A percentile compares a stretch with the other conserved stretches of the same genome.
Conservation (phyloP, 768 basidiomycete genomes). For the Phaffia tasmanica region DNA sequence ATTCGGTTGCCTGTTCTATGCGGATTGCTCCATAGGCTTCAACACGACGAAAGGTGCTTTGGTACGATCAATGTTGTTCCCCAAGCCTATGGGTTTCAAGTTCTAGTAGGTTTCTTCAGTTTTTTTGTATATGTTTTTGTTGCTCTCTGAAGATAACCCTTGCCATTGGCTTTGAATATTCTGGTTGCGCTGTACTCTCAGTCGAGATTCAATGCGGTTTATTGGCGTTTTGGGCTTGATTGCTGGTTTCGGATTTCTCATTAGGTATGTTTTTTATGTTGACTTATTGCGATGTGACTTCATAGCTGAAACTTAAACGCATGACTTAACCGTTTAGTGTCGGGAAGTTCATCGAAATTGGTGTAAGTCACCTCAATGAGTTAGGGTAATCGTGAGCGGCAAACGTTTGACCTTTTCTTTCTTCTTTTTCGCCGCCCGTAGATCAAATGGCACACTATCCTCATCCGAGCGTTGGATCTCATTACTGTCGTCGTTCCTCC, state of each 20-base stretch:
- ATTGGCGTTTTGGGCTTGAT: slow-evolving; percentile 85
- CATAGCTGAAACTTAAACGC: not conserved
- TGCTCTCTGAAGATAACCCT: not conserved
- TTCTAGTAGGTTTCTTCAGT: slow-evolving; percentile 82
- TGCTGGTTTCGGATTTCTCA: slow-evolving; percentile 79
- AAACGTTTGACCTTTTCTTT: not conserved
- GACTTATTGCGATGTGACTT: not conserved
- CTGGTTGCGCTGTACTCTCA: slow-evolving; percentile 8
- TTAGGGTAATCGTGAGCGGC: not conserved
- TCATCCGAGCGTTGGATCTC: slow-evolving; percentile 82
- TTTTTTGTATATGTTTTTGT: slow-evolving; percentile 16
- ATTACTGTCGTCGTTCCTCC: slow-evolving; percentile 97
- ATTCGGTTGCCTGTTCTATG: not conserved
- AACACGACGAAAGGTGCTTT: slow-evolving; percentile 95
- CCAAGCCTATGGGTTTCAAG: slow-evolving; percentile 96
- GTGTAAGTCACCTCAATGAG: slow-evolving; percentile 46
- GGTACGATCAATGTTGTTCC: slow-evolving; percentile 94
- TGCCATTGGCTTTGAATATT: not conserved
- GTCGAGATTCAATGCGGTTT: slow-evolving; percentile 47
- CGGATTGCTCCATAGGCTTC: slow-evolving; percentile 46
- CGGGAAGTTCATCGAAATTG: slow-evolving; percentile 78
- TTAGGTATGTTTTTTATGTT: slow-evolving; percentile 41
- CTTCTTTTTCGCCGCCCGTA: slow-evolving; percentile 35
- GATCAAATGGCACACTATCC: slow-evolving; percentile 81
- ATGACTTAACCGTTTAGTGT: slow-evolving; percentile 39